A percentile compares a stretch with the other conserved stretches of the same genome.
These are phyloP conservation scores for Fusarium newnesense DNA, from an alignment of 2,329 filamentous ascomycete species.

Conservation along the genomic window DNA sequence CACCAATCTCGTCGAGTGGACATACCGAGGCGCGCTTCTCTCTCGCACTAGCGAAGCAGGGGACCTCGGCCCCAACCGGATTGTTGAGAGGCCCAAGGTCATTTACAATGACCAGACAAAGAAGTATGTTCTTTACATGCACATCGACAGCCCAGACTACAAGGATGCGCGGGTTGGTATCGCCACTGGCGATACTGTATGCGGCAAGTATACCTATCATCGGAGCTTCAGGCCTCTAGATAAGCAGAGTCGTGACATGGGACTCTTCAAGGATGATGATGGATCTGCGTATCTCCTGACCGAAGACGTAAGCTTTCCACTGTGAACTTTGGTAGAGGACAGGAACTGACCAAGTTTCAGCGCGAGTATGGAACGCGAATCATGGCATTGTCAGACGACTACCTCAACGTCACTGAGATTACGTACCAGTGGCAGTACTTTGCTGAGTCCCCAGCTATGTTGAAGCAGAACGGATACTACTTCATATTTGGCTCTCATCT, in stretches of 20 bases:
- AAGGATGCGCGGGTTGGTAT: slow-evolving; percentile 73
- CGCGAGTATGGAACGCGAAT: slow-evolving; percentile 68
- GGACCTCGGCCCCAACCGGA: slow-evolving; percentile 69
- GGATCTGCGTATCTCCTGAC: slow-evolving; percentile 70
- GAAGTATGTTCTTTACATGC: slow-evolving; percentile 76
- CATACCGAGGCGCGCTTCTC: slow-evolving; percentile 67
- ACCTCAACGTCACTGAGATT: slow-evolving; percentile 60
- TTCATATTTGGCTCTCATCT: slow-evolving; percentile 72
- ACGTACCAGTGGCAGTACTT: slow-evolving; percentile 64
- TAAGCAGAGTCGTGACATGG: slow-evolving; percentile 64
- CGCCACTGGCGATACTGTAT: slow-evolving; percentile 67
- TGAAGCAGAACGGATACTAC: slow-evolving; percentile 69
- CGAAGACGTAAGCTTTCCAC: slow-evolving; percentile 62
- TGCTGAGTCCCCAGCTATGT: slow-evolving; percentile 70
- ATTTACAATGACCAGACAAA: slow-evolving; percentile 72
- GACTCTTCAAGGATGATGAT: slow-evolving; percentile 70
- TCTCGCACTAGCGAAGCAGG: slow-evolving; percentile 56
- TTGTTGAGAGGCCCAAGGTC: slow-evolving; percentile 76
- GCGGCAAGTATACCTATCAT: slow-evolving; percentile 63
- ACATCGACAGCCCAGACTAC: slow-evolving; percentile 71
- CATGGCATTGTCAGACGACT: slow-evolving; percentile 65
- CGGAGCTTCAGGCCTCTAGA: slow-evolving; percentile 50
- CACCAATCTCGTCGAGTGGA: slow-evolving; percentile 71
- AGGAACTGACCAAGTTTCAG: slow-evolving; percentile 44
- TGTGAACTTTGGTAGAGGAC: rapidly evolving